Conservation (phyloP, 129 eudicot genomes). For the Oenanthe sinensis region DNA sequence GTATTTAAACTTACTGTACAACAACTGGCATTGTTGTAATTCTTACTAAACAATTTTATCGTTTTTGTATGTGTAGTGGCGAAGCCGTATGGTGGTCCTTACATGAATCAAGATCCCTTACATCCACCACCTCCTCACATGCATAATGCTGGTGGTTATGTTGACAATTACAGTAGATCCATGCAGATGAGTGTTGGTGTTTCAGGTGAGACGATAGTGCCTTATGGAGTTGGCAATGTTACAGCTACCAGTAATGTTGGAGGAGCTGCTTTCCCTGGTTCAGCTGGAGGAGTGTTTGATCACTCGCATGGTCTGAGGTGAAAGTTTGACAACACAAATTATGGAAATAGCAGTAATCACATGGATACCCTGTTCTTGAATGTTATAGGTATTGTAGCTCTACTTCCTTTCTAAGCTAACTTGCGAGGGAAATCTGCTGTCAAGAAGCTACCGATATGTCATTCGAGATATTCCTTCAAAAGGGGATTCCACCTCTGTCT, state of each 20-base stretch:
- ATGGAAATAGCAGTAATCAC: conserved; percentile 17
- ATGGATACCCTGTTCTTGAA: not conserved
- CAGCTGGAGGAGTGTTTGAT: conserved; percentile 36
- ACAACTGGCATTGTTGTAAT: not conserved
- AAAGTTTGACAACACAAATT: not conserved
- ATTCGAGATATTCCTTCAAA: not conserved
- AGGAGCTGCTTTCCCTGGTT: conserved; percentile 5
- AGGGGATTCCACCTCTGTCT: not conserved
- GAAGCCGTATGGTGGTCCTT: conserved; percentile 27
- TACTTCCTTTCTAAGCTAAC: not conserved
- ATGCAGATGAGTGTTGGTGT: conserved; percentile 26
- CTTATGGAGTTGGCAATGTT: conserved; percentile 24
- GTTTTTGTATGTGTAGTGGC: conserved; percentile 32
- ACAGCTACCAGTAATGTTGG: conserved; percentile 17
- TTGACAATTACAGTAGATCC: conserved; percentile 35
- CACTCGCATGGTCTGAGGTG: conserved; percentile 10
- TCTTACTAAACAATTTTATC: not conserved
- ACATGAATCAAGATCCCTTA: conserved; percentile 28
- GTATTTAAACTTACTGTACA: not conserved
- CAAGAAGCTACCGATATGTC: not conserved
- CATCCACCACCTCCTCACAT: conserved; percentile 40
- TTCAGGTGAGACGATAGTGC: conserved; percentile 25
- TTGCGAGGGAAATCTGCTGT: not conserved
- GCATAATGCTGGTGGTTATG: conserved; percentile 35
- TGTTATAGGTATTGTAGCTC: not conserved